Evolutionary conservation across 2,329 filamentous ascomycete genomes (phyloP).

Genomic region (Trichoderma sp.): DNA sequence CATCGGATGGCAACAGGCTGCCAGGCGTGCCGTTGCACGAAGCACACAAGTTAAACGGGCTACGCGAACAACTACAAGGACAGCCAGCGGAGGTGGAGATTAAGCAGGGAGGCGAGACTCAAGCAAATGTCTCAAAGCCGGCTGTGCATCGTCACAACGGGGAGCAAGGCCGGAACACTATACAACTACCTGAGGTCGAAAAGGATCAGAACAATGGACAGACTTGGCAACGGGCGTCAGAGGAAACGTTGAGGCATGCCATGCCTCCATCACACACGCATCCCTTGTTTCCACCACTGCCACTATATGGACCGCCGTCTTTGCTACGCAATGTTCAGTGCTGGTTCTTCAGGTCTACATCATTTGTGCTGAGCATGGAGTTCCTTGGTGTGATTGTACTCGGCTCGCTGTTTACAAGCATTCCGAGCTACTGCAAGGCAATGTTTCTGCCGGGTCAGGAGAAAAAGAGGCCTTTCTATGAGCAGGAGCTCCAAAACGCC

Average conservation of each 20-base stretch:
- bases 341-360: conserved; percentile 60
- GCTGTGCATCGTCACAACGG: conserved; percentile 35
- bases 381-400: conserved; percentile 76
- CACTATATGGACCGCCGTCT: conserved; percentile 74
- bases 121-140: conserved; percentile 28
- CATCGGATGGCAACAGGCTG: conserved; percentile 61
- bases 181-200: conserved; percentile 27
- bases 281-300: conserved; percentile 79
- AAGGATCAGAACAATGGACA: conserved; percentile 32
- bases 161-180: conserved; percentile 25
- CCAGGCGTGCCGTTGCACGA: conserved; percentile 68
- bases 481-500: conserved; percentile 65
- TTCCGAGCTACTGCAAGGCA: conserved; percentile 50
- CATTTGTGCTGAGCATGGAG: conserved; percentile 71
- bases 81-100: conserved; percentile 29
- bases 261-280: conserved; percentile 68
- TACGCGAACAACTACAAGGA: conserved; percentile 50
- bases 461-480: conserved; percentile 61
- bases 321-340: conserved; percentile 63
- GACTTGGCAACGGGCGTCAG: conserved; percentile 43
- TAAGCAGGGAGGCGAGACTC: conserved; percentile 26
- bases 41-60: conserved; percentile 64
- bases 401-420: conserved; percentile 66
- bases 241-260: conserved; percentile 43
- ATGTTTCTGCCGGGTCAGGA: conserved; percentile 58